Evolutionary conservation across 108 stramenopile species (phyloP).

Genomic region (Skeletonema menzelii): DNA sequence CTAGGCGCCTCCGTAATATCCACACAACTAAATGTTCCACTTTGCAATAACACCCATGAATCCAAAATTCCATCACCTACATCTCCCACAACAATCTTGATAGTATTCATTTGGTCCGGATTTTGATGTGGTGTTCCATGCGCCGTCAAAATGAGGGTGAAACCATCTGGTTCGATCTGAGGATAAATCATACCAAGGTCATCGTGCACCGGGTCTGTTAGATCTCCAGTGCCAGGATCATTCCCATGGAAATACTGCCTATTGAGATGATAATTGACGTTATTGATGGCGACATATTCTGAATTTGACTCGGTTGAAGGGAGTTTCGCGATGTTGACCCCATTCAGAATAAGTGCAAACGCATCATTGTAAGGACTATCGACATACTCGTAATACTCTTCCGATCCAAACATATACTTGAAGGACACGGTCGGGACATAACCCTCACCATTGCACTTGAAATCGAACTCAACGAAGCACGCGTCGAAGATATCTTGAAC

Average conservation of each 20-base stretch:
- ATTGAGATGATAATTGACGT: slow-evolving; percentile 41
- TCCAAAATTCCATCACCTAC: slow-evolving; percentile 33
- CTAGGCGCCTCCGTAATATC: slow-evolving; percentile 31
- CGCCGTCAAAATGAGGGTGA: slow-evolving; percentile 38
- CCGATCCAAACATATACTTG: slow-evolving; percentile 38
- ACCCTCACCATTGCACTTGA: slow-evolving; percentile 21
- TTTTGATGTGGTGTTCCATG: slow-evolving; percentile 4
- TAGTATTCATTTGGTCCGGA: slow-evolving; percentile 10
- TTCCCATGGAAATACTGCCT: slow-evolving; percentile 38
- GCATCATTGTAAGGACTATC: slow-evolving; percentile 38
- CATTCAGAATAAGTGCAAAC: slow-evolving; percentile 40
- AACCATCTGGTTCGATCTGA: slow-evolving; percentile 38
- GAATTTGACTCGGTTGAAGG: slow-evolving; percentile 6
- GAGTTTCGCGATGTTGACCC: slow-evolving; percentile 26
- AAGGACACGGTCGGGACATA: slow-evolving; percentile 31
- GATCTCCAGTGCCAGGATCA: slow-evolving; percentile 31
- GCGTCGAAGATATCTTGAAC: slow-evolving; percentile 27
- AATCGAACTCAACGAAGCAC: slow-evolving; percentile 32
- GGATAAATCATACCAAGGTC: slow-evolving; percentile 10
- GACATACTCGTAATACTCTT: slow-evolving; percentile 51
- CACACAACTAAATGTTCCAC: slow-evolving; percentile 35
- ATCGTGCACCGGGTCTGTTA: slow-evolving; percentile 6
- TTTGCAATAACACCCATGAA: slow-evolving; percentile 37
- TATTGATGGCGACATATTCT: slow-evolving; percentile 34
- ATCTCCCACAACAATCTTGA: slow-evolving; percentile 39